Evolutionary conservation across 805 yeast genomes (phyloP).

Genomic region (Candida coleopterorum): DNA sequence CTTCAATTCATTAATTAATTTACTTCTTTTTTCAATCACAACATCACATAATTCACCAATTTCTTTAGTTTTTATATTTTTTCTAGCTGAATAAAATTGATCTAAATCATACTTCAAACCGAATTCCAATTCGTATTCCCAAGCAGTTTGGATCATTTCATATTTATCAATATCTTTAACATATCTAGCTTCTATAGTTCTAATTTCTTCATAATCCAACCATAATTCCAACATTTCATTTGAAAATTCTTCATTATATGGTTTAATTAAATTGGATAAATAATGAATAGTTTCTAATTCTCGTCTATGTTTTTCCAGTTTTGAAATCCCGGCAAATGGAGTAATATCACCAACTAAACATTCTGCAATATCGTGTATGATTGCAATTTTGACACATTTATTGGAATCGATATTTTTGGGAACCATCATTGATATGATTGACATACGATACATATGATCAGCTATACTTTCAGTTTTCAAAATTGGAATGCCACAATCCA

Average conservation of each 20-base stretch:
- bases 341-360: conserved; percentile 92
- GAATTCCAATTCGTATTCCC: conserved; percentile 73
- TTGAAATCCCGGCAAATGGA: conserved; percentile 63
- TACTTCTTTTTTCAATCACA: conserved; percentile 19
- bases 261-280: conserved; percentile 53
- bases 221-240: conserved; percentile 65
- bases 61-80: conserved; percentile 64
- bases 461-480: conserved; percentile 65
- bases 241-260: conserved; percentile 63
- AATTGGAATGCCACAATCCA: conserved; percentile 54
- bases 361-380: conserved; percentile 94
- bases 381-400: conserved; percentile 78
- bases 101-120: conserved; percentile 54
- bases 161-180: conserved; percentile 93
- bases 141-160: conserved; percentile 77
- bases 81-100: conserved; percentile 64
- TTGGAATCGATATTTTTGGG: conserved; percentile 49
- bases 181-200: conserved; percentile 76
- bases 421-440: conserved; percentile 70
- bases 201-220: conserved; percentile 85
- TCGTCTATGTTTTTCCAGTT: conserved; percentile 78
- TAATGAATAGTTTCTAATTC: conserved; percentile 71
- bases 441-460: conserved; percentile 98
- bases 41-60: conserved; percentile 65
- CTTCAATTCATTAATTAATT: conserved; percentile 10